A percentile compares a stretch with the other conserved stretches of the same genome.
These are phyloP conservation scores for Mycena crocata DNA, from an alignment of 768 basidiomycete genomes.

Conservation along the genomic window DNA sequence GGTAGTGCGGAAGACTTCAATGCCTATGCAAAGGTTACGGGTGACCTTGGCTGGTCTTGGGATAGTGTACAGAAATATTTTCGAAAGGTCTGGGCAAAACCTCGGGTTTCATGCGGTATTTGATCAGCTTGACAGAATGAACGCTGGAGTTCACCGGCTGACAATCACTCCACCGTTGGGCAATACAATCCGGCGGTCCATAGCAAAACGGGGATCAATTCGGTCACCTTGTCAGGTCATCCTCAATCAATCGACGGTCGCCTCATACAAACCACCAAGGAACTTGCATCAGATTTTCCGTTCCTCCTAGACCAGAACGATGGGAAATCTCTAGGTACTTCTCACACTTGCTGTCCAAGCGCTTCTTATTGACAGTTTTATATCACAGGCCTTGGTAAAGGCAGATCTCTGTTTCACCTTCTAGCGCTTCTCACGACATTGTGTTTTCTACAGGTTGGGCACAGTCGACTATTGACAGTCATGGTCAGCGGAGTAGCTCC, in stretches of 20 bases:
- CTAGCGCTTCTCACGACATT: neutral
- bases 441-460: constrained; percentile 29
- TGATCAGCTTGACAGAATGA: constrained; percentile 42
- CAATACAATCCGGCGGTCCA: constrained; percentile 41
- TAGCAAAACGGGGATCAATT: constrained; percentile 36
- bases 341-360: neutral
- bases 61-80: constrained; percentile 31
- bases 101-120: constrained; percentile 8
- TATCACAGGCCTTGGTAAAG: neutral
- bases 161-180: constrained; percentile 42
- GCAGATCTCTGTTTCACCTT: neutral
- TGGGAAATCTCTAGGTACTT: constrained; percentile 18
- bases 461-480: constrained; percentile 32
- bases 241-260: constrained; percentile 32
- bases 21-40: constrained; percentile 26
- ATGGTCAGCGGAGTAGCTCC: constrained; percentile 41
- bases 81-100: constrained; percentile 20
- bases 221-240: constrained; percentile 37
- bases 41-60: constrained; percentile 40
- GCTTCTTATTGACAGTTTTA: too few relatives aligned
- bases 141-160: constrained; percentile 38
- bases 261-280: constrained; percentile 38
- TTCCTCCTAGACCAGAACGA: constrained; percentile 32
- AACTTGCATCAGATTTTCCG: constrained; percentile 29
- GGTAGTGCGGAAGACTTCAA: constrained; percentile 37